A percentile compares a stretch with the other conserved stretches of the same genome.
These are phyloP conservation scores for Hyphodiscus hymeniophilus DNA, from an alignment of 495 filamentous ascomycete species.

Conservation along the genomic window DNA sequence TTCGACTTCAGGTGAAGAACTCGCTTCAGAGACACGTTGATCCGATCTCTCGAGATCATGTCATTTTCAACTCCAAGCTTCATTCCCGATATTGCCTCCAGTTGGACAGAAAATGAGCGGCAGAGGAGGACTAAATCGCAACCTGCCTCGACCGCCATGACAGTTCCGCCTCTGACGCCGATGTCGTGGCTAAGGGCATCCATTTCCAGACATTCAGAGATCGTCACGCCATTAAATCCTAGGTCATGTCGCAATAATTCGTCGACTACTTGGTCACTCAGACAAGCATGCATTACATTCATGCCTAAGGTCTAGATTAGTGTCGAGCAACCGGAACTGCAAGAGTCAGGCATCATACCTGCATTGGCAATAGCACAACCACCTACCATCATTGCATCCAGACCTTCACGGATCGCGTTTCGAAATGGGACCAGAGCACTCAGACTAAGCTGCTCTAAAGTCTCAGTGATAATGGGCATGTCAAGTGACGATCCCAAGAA, in stretches of 20 bases:
- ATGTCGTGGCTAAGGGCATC: conserved; percentile 85
- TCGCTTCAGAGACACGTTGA: conserved; percentile 63
- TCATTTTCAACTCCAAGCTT: conserved; percentile 81
- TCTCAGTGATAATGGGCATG: conserved; percentile 87
- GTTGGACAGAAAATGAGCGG: conserved; percentile 73
- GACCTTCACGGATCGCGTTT: conserved; percentile 70
- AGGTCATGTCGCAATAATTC: conserved; percentile 74
- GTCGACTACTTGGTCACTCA: conserved; percentile 85
- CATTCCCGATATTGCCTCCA: conserved; percentile 77
- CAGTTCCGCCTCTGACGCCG: conserved; percentile 82
- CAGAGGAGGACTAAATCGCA: conserved; percentile 83
- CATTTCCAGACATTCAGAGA: conserved; percentile 94
- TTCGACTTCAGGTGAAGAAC: conserved; percentile 67
- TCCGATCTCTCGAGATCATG: conserved; percentile 66
- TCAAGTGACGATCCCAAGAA: conserved; percentile 79
- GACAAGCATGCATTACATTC: conserved; percentile 86
- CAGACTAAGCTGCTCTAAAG: conserved; percentile 74
- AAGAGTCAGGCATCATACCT: conserved; percentile 27
- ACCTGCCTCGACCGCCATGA: conserved; percentile 90
- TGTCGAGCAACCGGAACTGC: background rate
- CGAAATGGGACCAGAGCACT: conserved; percentile 81
- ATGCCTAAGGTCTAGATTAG: conserved; percentile 30
- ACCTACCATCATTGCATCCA: conserved; percentile 90
- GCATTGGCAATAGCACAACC: conserved; percentile 82
- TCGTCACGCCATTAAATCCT: conserved; percentile 81